Evolutionary conservation across 768 basidiomycete species (phyloP).

Genomic region (Kwoniella bestiolae): DNA sequence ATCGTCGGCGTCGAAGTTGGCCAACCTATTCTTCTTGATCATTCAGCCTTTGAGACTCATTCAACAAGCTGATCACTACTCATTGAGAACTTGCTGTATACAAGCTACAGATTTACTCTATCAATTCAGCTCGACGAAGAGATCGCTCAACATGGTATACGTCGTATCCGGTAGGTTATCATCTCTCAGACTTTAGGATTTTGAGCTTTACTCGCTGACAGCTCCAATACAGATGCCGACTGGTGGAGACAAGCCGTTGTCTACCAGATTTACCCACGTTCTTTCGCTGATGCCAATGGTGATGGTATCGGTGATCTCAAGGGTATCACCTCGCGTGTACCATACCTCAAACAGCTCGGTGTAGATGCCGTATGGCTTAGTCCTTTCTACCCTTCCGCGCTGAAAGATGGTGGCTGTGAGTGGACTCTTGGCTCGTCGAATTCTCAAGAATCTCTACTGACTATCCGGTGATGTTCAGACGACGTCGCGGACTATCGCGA

Average conservation of each 20-base stretch:
- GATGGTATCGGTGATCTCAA: constrained; percentile 49
- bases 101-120: too few relatives aligned
- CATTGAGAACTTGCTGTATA: too few relatives aligned
- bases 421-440: background rate
- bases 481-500: constrained; percentile 51
- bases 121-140: background rate
- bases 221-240: constrained; percentile 23
- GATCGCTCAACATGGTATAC: background rate
- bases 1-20: too few relatives aligned
- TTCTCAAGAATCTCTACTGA: background rate
- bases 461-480: constrained; percentile 19
- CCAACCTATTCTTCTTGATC: too few relatives aligned
- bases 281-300: constrained; percentile 47
- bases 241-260: constrained; percentile 52
- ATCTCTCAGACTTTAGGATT: too few relatives aligned
- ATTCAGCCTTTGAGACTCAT: too few relatives aligned
- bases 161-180: background rate
- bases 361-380: constrained; percentile 49
- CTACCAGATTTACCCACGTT: constrained; percentile 53
- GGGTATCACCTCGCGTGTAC: constrained; percentile 45
- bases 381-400: constrained; percentile 49
- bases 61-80: too few relatives aligned
- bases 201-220: constrained; percentile 4
- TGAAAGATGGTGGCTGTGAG: constrained; percentile 54
- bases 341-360: constrained; percentile 37